phyloP scores from a whole-genome alignment of 2,329 filamentous ascomycete genomes.

The Iodosphaeria phyllophila region DNA sequence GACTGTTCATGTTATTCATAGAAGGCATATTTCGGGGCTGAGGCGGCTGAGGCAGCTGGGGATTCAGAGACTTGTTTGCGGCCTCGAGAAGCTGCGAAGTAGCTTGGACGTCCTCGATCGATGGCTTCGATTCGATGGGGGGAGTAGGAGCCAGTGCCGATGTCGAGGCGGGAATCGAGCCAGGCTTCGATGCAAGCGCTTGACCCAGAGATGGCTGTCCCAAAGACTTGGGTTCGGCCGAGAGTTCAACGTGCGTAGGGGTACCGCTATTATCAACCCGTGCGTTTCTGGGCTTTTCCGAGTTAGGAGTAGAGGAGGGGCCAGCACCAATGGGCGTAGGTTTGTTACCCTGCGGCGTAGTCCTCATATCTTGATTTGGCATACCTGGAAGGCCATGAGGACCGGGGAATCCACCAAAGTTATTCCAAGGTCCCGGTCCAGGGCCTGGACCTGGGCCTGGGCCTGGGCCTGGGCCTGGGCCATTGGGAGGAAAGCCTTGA shows the following conservation, averaged over 20 bases:
- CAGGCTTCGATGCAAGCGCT: too few relatives aligned
- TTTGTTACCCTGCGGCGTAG: constrained; percentile 21
- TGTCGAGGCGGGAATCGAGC: constrained; percentile 21
- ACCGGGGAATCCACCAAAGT: constrained; percentile 42
- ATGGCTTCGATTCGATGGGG: constrained; percentile 50
- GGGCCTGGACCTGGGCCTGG: too few relatives aligned
- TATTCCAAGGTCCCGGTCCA: too few relatives aligned
- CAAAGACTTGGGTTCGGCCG: constrained; percentile 33
- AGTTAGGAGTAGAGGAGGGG: constrained; percentile 24
- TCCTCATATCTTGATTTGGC: constrained; percentile 12
- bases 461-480: too few relatives aligned
- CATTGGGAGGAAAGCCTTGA: constrained; percentile 52
- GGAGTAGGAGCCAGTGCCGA: constrained; percentile 36
- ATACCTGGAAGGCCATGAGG: constrained; percentile 26
- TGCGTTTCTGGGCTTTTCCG: constrained; percentile 26
- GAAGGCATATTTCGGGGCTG: constrained; percentile 17
- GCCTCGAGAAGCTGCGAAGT: constrained; percentile 22
- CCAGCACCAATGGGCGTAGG: constrained; percentile 32
- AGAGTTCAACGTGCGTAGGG: constrained; percentile 24
- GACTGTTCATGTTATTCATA: too few relatives aligned
- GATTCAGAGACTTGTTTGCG: too few relatives aligned
- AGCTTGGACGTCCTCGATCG: constrained; percentile 30
- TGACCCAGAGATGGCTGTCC: constrained; percentile 25
- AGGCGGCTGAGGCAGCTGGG: constrained; percentile 15
- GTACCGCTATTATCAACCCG: too few relatives aligned